Percentiles rank a stretch among this genome's conserved stretches.
These are phyloP conservation scores for Cadophora malorum DNA, from an alignment of 2,329 filamentous ascomycete genomes.

Conservation along the genomic window DNA sequence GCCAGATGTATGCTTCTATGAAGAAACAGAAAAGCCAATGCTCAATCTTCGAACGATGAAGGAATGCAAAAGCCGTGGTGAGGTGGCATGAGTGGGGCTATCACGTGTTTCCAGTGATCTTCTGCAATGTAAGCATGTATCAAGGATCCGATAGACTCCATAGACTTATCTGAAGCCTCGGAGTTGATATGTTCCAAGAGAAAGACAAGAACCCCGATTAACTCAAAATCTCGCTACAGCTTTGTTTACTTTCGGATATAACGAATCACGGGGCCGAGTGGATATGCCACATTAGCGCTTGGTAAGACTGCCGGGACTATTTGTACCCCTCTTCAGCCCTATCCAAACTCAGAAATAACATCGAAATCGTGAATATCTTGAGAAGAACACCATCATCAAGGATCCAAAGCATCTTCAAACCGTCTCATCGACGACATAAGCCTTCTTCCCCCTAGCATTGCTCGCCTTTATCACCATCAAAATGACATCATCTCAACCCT, in stretches of 20 bases:
- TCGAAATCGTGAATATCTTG: background rate
- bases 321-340: background rate
- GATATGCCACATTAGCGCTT: background rate
- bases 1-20: too few relatives aligned
- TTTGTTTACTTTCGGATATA: background rate
- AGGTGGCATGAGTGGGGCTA: too few relatives aligned
- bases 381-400: background rate
- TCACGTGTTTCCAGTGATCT: too few relatives aligned
- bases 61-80: too few relatives aligned
- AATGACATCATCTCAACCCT: constrained; percentile 25
- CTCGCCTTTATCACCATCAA: background rate
- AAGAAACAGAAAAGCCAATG: too few relatives aligned
- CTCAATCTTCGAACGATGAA: too few relatives aligned
- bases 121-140: too few relatives aligned
- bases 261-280: background rate
- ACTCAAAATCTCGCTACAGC: background rate
- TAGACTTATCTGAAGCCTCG: too few relatives aligned
- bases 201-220: too few relatives aligned
- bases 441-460: background rate
- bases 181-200: too few relatives aligned
- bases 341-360: background rate
- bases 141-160: too few relatives aligned
- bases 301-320: background rate
- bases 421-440: background rate
- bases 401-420: background rate